Evolutionary conservation across 805 yeast species (phyloP).

Genomic region (Isabelozyma heimii): DNA sequence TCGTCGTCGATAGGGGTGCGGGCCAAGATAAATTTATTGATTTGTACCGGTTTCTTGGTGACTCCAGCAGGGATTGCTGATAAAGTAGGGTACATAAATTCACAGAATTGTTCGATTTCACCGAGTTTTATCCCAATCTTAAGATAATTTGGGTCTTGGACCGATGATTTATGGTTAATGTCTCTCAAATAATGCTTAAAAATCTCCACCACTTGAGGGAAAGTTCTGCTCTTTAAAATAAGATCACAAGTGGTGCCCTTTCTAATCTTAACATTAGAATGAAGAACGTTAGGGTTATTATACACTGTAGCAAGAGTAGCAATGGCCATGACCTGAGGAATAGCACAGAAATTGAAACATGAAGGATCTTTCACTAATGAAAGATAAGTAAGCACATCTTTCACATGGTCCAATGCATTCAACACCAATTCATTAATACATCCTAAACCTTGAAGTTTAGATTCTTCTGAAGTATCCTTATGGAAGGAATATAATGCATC

Average conservation of each 20-base stretch:
- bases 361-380: slow-evolving; percentile 78
- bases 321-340: slow-evolving; percentile 99
- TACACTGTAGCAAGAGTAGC: slow-evolving; percentile 87
- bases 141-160: slow-evolving; percentile 82
- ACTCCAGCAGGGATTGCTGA: slow-evolving; percentile 56
- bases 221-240: slow-evolving; percentile 69
- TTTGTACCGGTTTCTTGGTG: slow-evolving; percentile 31
- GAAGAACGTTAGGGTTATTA: slow-evolving; percentile 73
- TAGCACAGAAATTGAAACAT: slow-evolving; percentile 87
- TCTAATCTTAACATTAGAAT: slow-evolving; percentile 78
- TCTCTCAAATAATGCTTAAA: slow-evolving; percentile 71
- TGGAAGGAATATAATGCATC: slow-evolving; percentile 57
- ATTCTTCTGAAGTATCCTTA: slow-evolving; percentile 29
- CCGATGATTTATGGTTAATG: slow-evolving; percentile 77
- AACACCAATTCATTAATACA: slow-evolving; percentile 82
- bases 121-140: slow-evolving; percentile 83
- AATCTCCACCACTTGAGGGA: slow-evolving; percentile 71
- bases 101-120: slow-evolving; percentile 84
- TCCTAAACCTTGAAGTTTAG: slow-evolving; percentile 58
- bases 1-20: slow-evolving; percentile 42
- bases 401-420: slow-evolving; percentile 74
- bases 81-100: slow-evolving; percentile 61
- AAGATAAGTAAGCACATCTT: slow-evolving; percentile 72
- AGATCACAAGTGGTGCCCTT: slow-evolving; percentile 82
- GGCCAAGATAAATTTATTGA: slow-evolving; percentile 28